Evolutionary conservation across 768 basidiomycete species (phyloP), one percentile per base, ranked within the genome.

Genomic region (Boletus speciosus): DNA sequence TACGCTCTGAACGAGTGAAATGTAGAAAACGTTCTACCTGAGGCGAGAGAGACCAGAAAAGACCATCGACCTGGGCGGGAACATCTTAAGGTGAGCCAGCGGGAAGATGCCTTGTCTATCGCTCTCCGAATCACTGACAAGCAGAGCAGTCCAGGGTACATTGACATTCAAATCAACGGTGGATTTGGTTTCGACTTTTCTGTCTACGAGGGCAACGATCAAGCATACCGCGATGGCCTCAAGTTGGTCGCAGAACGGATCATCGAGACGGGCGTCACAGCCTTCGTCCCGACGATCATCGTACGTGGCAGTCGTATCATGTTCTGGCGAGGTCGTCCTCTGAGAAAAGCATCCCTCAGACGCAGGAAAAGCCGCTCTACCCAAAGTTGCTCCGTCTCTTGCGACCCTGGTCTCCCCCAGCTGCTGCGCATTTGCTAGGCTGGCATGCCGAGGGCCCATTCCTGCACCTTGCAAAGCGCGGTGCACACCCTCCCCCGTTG

Each of bases 391-490:
- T 93, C 1, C 73, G 75, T 52, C 77, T 91, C 16, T 77, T 93
- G 27, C 79, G 79, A 35, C 90, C 90, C 1, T 83, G 82, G 63
- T 81, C 83, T 14, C 79, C 82, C 14, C 74, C 81, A 0, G 74
- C 60, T 10, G 86, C 86, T 10, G 91, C 93, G 0, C 85, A 81
- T 34, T 69, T 93, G 4, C 80, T 95, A 12, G 93, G 93, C 27
- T 95, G 89, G 86, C 93, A 96, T 60, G 89, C 81, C 27, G 93
- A 96, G 71, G 93, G 93, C 0, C 93, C 93, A 0, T 95, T 94
- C 74, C 78, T 94, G 40, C 85, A 91, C 51, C 72, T 82, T 38
- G 78, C 79, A n/a, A 93, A 93, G 67, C 84, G 88, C 41, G 93
- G 93, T 3, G 90, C 89, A 2, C 93, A 96, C 66, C 79, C 87